phyloP scores from a whole-genome alignment of 306 rosid genomes.

The Luffa aegyptiaca region DNA sequence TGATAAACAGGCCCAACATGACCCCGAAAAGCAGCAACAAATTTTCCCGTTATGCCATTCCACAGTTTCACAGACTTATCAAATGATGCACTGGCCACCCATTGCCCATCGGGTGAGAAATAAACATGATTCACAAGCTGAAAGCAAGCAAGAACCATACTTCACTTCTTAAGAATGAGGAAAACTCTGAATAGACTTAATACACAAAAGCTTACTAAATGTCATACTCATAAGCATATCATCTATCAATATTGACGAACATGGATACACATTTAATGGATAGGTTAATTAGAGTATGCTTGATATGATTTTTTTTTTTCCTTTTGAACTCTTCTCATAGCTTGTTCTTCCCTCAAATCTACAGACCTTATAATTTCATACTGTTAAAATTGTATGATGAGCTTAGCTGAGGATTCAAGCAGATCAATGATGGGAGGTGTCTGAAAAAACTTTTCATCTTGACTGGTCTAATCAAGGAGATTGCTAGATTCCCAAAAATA shows the following conservation, averaged over 20 bases:
- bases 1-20: conserved; percentile 95
- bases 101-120: conserved; percentile 98
- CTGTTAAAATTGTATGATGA: neutral
- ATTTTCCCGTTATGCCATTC: conserved; percentile 78
- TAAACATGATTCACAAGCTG: conserved; percentile 88
- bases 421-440: neutral
- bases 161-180: neutral
- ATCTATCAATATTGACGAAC: neutral
- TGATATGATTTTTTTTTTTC: neutral
- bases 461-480: neutral
- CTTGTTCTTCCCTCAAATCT: neutral
- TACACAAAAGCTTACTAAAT: neutral
- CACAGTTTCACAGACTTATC: conserved; percentile 90
- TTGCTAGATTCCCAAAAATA: neutral
- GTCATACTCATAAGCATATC: neutral
- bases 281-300: neutral
- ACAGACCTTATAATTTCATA: neutral
- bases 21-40: conserved; percentile 72
- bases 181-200: neutral
- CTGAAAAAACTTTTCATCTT: neutral
- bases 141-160: conserved; percentile 9
- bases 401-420: neutral
- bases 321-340: neutral
- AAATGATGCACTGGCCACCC: conserved; percentile 94
- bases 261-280: neutral